These are phyloP conservation scores for Pterula multifida DNA, from an alignment of 1,284 basidiomycete genomes.

Conservation along the genomic window DNA sequence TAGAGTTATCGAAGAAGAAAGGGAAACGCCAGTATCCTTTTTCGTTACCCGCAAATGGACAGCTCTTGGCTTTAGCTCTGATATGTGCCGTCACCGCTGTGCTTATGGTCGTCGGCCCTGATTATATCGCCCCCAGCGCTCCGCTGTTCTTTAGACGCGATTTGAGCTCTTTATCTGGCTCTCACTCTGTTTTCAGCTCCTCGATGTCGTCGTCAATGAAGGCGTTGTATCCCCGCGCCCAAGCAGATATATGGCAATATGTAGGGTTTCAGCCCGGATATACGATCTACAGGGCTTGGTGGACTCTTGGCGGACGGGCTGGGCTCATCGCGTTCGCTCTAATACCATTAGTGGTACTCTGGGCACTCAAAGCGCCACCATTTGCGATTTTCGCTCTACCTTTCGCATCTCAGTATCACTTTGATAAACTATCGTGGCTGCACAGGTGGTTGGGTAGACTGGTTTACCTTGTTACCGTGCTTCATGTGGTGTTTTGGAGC, in stretches of 20 bases:
- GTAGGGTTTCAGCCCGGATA: conserved; percentile 34
- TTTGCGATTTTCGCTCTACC: conserved; percentile 72
- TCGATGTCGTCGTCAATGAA: neutral
- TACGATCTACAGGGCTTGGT: conserved; percentile 63
- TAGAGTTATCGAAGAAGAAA: conserved; percentile 11
- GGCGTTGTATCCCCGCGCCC: conserved; percentile 12
- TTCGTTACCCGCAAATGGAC: conserved; percentile 50
- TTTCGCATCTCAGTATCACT: conserved; percentile 55
- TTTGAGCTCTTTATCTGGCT: conserved; percentile 6
- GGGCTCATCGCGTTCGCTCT: conserved; percentile 74
- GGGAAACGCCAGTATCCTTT: conserved; percentile 30
- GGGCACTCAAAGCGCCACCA: conserved; percentile 75
- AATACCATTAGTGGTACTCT: conserved; percentile 63
- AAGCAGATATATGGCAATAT: conserved; percentile 14
- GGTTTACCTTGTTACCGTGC: conserved; percentile 57
- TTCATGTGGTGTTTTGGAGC: conserved; percentile 70
- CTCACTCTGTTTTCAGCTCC: conserved; percentile 11
- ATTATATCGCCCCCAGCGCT: conserved; percentile 56
- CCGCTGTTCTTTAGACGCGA: conserved; percentile 20
- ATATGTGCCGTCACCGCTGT: conserved; percentile 31
- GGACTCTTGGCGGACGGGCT: conserved; percentile 65
- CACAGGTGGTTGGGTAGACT: conserved; percentile 68
- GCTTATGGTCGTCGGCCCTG: conserved; percentile 54
- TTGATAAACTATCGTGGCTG: conserved; percentile 66
- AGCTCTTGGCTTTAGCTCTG: conserved; percentile 34